Evolutionary conservation across 2,329 filamentous ascomycete genomes (phyloP).

Genomic region (Raffaelea albimanens): DNA sequence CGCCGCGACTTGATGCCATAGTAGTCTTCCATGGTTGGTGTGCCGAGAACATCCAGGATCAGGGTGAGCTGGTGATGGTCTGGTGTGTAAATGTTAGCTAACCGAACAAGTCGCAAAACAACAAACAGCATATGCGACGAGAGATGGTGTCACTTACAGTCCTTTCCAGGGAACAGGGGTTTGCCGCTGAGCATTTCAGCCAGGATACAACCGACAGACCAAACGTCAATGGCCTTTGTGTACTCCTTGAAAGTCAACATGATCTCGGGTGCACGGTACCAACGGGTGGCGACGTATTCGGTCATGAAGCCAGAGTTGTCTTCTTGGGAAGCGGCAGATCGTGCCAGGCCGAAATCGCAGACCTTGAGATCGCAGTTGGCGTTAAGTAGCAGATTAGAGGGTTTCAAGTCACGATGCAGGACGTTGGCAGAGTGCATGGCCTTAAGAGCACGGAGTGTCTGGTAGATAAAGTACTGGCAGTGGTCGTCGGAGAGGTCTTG

Average conservation of each 20-base stretch:
- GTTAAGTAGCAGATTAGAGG: slow-evolving; percentile 91
- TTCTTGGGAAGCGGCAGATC: slow-evolving; percentile 91
- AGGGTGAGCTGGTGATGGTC: slow-evolving; percentile 97
- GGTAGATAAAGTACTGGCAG: slow-evolving; percentile 99
- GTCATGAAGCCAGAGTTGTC: slow-evolving; percentile 99
- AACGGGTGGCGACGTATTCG: slow-evolving; percentile 97
- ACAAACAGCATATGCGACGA: slow-evolving; percentile 6
- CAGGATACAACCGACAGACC: slow-evolving; percentile 96
- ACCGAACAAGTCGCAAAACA: not conserved
- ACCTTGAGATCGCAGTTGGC: slow-evolving; percentile 99
- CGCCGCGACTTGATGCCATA: slow-evolving; percentile 98
- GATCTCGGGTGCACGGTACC: slow-evolving; percentile 98
- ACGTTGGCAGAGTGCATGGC: slow-evolving; percentile 99
- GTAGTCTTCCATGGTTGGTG: slow-evolving; percentile 99
- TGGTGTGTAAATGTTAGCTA: slow-evolving; percentile 23
- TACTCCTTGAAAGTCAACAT: slow-evolving; percentile 99
- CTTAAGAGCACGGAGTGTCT: slow-evolving; percentile 93
- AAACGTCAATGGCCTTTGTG: slow-evolving; percentile 98
- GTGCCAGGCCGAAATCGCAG: slow-evolving; percentile 93
- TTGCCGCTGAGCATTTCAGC: slow-evolving; percentile 99
- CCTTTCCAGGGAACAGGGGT: slow-evolving; percentile 95
- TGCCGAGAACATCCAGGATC: slow-evolving; percentile 93
- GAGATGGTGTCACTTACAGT: slow-evolving; percentile 55
- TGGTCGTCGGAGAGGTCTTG: slow-evolving; percentile 98
- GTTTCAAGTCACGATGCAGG: slow-evolving; percentile 92